Base-by-base conservation (phyloP, 768 basidiomycete species). In the Rhizopogon rudus region DNA sequence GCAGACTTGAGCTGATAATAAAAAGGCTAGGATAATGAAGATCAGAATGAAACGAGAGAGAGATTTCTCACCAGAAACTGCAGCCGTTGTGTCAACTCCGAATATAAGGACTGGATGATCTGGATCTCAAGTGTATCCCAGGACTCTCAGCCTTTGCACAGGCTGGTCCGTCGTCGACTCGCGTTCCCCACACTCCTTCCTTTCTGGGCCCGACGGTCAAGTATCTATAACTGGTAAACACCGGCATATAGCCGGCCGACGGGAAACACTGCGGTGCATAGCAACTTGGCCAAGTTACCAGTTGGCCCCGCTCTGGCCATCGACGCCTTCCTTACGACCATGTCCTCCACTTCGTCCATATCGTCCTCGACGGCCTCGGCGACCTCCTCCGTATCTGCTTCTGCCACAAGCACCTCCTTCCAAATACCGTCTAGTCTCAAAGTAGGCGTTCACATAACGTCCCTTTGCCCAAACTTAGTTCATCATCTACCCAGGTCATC, bases 401-500 rank as follows among this genome's bases (percentile, higher is more conserved):
- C 76, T 31, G 66, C 58, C 8, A 57, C 73, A 3, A 63, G 61
- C 50, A 68, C 75, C 0, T 54, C 81, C n/a, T 63, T 69, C 20
- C 40, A 61, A 31, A 69, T 63, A 65, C 72, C 54, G 52, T 72
- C 58, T 1, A 84, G 80, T 60, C 80, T 84, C 68, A 84, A 84
- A 73, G 82, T 82, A 16, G 31, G 61, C 56, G 39, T 39, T 20
- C 40, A 28, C 40, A 44, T 41, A 17, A 33, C 37, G 8, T 45
- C 5, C 25, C 54, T 7, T 44, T 56, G 20, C 16, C 14, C 25
- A 1, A 9, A 20, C 37, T 41, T 7, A 35, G 3, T 48, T 60
- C 40, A 60, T 48, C 6, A 42, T 22, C 20, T 39, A 17, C n/a
- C 37, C 65, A 88, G 87, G 62, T 90, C 65, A 83, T 91, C 61